Conservation (phyloP, 192 early-diverging fungal genomes). For the Thamnidium elegans region DNA sequence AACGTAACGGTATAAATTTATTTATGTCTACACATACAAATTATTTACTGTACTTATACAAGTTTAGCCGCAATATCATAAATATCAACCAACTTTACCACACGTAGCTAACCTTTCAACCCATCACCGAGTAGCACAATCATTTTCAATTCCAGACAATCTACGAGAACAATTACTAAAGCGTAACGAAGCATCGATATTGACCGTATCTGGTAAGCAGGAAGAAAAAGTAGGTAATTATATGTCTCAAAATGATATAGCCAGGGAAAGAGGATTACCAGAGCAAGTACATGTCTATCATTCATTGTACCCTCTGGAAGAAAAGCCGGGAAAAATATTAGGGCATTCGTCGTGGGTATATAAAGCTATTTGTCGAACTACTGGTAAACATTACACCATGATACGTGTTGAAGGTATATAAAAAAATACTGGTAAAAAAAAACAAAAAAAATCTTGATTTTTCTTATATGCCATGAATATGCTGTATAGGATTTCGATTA, state of each 20-base stretch:
- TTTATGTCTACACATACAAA: too few relatives aligned
- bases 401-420: slow-evolving; percentile 72
- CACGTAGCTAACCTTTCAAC: slow-evolving; percentile 60
- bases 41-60: background rate
- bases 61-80: slow-evolving; percentile 68
- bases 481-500: slow-evolving; percentile 55
- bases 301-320: slow-evolving; percentile 15
- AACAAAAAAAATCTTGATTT: background rate
- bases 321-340: slow-evolving; percentile 1
- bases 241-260: background rate
- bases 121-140: slow-evolving; percentile 72
- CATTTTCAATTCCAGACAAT: slow-evolving; percentile 81
- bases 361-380: slow-evolving; percentile 75
- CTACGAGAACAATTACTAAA: slow-evolving; percentile 73
- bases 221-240: slow-evolving; percentile 7
- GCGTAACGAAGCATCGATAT: slow-evolving; percentile 53
- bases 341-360: slow-evolving; percentile 63
- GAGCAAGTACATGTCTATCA: slow-evolving; percentile 26
- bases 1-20: slow-evolving; percentile 5
- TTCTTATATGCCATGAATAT: background rate
- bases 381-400: slow-evolving; percentile 80
- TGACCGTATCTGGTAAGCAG: slow-evolving; percentile 9
- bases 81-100: slow-evolving; percentile 68
- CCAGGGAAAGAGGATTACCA: slow-evolving; percentile 1
- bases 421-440: too few relatives aligned